Evolutionary conservation across 495 filamentous ascomycete genomes (phyloP).

Genomic region (Daldinia vernicosa): DNA sequence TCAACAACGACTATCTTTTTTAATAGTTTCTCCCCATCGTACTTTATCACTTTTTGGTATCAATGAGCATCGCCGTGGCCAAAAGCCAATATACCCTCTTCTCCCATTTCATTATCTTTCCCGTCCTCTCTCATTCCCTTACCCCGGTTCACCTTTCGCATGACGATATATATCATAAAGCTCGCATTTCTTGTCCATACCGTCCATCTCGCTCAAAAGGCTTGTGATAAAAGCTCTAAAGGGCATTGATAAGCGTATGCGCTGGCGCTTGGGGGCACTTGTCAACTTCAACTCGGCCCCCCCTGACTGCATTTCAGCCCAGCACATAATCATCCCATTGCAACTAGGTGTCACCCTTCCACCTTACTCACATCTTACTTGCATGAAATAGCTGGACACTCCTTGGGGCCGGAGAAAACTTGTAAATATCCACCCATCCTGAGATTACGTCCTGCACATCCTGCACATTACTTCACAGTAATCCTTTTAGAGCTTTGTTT

Average conservation of each 20-base stretch:
- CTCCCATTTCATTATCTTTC: conserved; percentile 12
- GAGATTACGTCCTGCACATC: neutral
- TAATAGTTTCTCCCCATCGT: conserved; percentile 37
- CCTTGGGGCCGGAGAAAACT: conserved; percentile 8
- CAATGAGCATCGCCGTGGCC: conserved; percentile 32
- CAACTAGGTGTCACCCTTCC: conserved; percentile 19
- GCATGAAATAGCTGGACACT: conserved; percentile 25
- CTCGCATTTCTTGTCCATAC: neutral
- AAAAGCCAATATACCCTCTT: conserved; percentile 31
- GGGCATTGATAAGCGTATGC: conserved; percentile 22
- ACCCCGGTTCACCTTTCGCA: conserved; percentile 9
- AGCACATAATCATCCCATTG: conserved; percentile 16
- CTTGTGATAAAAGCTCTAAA: conserved; percentile 40
- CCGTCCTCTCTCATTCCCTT: conserved; percentile 17
- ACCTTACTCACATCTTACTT: conserved; percentile 33
- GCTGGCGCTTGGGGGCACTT: conserved; percentile 25
- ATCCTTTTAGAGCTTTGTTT: neutral
- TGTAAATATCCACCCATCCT: conserved; percentile 19
- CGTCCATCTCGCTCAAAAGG: neutral
- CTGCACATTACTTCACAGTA: neutral
- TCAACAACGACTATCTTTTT: conserved; percentile 23
- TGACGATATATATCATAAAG: conserved; percentile 30
- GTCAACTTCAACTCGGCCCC: conserved; percentile 28
- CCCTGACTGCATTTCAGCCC: conserved; percentile 29
- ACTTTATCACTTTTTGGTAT: conserved; percentile 36